Percentiles rank a stretch among this genome's conserved stretches.
These are phyloP conservation scores for Candida sphagnicola DNA, from an alignment of 805 yeast species.

Conservation along the genomic window DNA sequence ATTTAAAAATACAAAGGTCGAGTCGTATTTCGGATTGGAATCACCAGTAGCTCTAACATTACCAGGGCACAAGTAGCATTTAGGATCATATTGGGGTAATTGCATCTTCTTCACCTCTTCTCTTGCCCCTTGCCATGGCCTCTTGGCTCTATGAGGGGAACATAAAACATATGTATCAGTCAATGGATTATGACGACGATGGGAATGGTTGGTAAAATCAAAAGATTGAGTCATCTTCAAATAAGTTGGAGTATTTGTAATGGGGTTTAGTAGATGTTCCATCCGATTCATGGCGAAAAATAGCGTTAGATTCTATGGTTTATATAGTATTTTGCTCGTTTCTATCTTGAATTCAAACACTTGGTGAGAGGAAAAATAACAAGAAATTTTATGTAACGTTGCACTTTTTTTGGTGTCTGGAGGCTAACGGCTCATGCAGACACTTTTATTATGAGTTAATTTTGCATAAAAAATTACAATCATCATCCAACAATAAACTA, in stretches of 20 bases:
- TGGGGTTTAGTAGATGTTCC: conserved; percentile 18
- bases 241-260: conserved; percentile 17
- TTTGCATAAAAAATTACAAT: background rate
- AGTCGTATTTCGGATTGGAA: conserved; percentile 50
- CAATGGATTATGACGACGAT: conserved; percentile 67
- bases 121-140: conserved; percentile 80
- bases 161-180: conserved; percentile 67
- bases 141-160: conserved; percentile 72
- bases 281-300: conserved; percentile 8
- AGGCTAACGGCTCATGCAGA: background rate
- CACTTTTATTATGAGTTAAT: background rate
- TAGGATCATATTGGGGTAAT: conserved; percentile 56
- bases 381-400: background rate
- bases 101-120: conserved; percentile 43
- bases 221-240: conserved; percentile 25
- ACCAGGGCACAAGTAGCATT: conserved; percentile 72
- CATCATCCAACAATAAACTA: no score
- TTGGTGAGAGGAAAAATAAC: background rate
- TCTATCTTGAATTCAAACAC: no score
- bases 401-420: conserved; percentile 1
- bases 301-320: background rate
- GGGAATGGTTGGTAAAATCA: conserved; percentile 56
- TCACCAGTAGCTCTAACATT: conserved; percentile 62
- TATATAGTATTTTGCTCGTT: background rate
- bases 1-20: conserved; percentile 60